Evolutionary conservation across 1,139 yeast species (phyloP), one percentile per base, ranked within the genome.

Genomic region (Debaryomyces robertsiae): DNA sequence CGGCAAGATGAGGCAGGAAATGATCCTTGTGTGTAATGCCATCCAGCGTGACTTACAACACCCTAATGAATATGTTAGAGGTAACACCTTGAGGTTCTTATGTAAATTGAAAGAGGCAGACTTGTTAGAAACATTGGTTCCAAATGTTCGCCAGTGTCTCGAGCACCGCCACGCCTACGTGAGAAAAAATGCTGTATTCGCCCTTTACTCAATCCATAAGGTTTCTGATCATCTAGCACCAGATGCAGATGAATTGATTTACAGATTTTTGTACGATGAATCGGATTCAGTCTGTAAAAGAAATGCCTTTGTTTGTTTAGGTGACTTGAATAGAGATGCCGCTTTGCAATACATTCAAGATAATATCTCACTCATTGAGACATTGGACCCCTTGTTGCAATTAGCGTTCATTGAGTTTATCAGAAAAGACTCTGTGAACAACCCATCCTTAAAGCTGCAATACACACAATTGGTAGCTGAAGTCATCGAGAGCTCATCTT

Each of bases 121-220:
- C 61, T 77, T 94, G 52, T 77, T 94, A 61, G 98, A 94, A 66
- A 96, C 98, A 40, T 77, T 94, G 65, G 94, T 93, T 32, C 97
- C 98, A 30, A 84, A 94, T 36, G 91, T 91, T 38, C 81, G 96
- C 56, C 82, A 82, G 47, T 90, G 98, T 69, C 74, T 94, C 53
- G 96, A 87, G 52, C 96, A 94, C 65, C 86, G 98, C 54, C 98
- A 93, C 64, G 96, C 98, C 7, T 94, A 94, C 60, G 98, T 94
- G 46, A 83, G 99, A 61, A 94, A 94, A 65, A 93, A 94, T 61
- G 98, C 98, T 7, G 93, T 90, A 28, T 84, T 93, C 63, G 95
- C 98, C 29, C 82, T 93, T 46, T 81, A 79, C 57, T 82, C 95
- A 22, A 88, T 94, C 54, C 85, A 79, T 62, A 77, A 82, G 57